Evolutionary conservation across 2,329 filamentous ascomycete genomes (phyloP).

Genomic region (Ophiostoma pallidulum): DNA sequence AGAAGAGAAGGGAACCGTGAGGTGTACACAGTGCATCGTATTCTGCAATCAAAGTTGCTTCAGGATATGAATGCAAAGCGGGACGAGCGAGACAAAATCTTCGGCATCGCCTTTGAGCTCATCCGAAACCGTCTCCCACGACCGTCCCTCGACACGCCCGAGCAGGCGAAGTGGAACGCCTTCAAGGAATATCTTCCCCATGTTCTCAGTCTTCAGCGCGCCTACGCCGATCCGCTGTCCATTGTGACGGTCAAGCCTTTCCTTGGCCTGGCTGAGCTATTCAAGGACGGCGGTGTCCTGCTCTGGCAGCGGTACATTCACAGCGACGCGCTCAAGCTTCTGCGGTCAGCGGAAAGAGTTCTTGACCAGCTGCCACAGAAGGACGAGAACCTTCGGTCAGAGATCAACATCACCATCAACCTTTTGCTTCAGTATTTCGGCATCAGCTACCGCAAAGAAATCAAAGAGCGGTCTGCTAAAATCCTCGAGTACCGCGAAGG

Average conservation of each 20-base stretch:
- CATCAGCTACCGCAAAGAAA: constrained; percentile 15
- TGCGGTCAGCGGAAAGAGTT: constrained; percentile 13
- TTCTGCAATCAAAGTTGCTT: constrained; percentile 12
- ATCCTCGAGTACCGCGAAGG: constrained; percentile 12
- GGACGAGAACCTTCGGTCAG: constrained; percentile 6
- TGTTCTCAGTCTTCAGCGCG: constrained; percentile 15
- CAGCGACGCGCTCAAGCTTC: constrained; percentile 12
- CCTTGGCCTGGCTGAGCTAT: constrained; percentile 12
- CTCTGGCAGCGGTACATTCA: constrained; percentile 15
- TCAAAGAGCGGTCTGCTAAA: constrained; percentile 10
- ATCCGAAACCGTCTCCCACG: constrained; percentile 13
- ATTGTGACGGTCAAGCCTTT: constrained; percentile 15
- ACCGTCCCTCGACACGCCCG: constrained; percentile 14
- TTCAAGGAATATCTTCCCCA: constrained; percentile 16
- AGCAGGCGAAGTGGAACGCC: constrained; percentile 13
- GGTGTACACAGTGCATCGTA: constrained; percentile 12
- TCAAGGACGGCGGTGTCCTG: constrained; percentile 16
- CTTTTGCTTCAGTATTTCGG: constrained; percentile 16
- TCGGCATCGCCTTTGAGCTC: constrained; percentile 11
- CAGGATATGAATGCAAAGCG: constrained; percentile 11
- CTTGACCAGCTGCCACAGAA: constrained; percentile 6
- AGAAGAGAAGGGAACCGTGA: constrained; percentile 9
- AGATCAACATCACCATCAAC: constrained; percentile 14
- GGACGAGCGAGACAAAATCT: constrained; percentile 11
- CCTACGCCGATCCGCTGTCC: constrained; percentile 13